These are phyloP conservation scores for Acarospora socialis DNA, from an alignment of 2,329 filamentous ascomycete species.

Conservation along the genomic window DNA sequence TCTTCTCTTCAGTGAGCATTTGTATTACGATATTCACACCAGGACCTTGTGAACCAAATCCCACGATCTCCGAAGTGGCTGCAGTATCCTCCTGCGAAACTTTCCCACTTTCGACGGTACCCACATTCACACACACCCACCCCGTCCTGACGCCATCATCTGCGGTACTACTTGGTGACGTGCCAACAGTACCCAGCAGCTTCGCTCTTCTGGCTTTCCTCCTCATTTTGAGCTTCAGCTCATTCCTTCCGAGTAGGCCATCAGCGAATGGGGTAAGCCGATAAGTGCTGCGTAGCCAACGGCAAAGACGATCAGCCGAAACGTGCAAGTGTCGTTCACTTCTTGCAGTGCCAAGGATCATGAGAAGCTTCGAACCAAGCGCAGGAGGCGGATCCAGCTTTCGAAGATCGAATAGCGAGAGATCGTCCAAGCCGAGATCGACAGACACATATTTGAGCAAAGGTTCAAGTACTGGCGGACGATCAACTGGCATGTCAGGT, in stretches of 20 bases:
- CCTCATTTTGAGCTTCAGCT: conserved; percentile 74
- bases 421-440: conserved; percentile 72
- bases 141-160: conserved; percentile 86
- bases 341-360: conserved; percentile 82
- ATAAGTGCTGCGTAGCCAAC: conserved; percentile 65
- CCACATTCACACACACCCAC: conserved; percentile 91
- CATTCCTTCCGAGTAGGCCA: conserved; percentile 76
- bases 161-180: conserved; percentile 41
- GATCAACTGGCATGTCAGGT: conserved; percentile 49
- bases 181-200: conserved; percentile 58
- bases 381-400: conserved; percentile 73
- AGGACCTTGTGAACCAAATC: conserved; percentile 51
- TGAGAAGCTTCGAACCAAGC: conserved; percentile 74
- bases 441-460: conserved; percentile 68
- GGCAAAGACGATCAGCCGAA: conserved; percentile 73
- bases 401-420: conserved; percentile 70
- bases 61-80: conserved; percentile 42
- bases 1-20: conserved; percentile 57
- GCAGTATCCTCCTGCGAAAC: conserved; percentile 13
- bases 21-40: conserved; percentile 54
- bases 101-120: conserved; percentile 46
- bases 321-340: conserved; percentile 90
- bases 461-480: conserved; percentile 56
- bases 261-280: conserved; percentile 66
- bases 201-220: conserved; percentile 70